Conservation (phyloP, 176 grass and related monocot genomes). For the Thinopyrum elongatum region DNA sequence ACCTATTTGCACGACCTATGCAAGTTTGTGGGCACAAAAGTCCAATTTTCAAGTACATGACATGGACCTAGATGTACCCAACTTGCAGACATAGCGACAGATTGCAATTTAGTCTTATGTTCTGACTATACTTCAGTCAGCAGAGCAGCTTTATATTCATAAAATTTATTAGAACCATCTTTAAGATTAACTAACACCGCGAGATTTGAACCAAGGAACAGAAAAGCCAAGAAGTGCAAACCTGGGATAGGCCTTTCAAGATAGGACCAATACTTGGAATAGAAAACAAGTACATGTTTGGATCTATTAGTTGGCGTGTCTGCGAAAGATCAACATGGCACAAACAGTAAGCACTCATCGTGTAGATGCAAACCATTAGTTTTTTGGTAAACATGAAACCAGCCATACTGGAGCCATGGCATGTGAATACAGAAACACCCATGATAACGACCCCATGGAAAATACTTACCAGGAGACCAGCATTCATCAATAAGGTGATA, state of each 20-base stretch:
- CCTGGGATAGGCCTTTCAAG: slow-evolving; percentile 82
- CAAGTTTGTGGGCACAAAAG: background rate
- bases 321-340: slow-evolving; percentile 30
- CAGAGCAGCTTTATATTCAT: background rate
- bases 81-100: background rate
- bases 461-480: slow-evolving; percentile 75
- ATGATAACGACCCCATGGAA: background rate
- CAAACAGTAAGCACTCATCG: background rate
- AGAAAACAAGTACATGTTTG: slow-evolving; percentile 85
- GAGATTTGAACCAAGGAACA: background rate
- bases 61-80: background rate
- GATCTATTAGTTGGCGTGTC: slow-evolving; percentile 87
- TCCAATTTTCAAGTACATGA: background rate
- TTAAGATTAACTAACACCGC: background rate
- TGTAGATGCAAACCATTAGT: too few species aligned
- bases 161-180: background rate
- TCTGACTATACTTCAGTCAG: background rate
- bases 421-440: background rate
- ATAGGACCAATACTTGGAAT: slow-evolving; percentile 77
- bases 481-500: slow-evolving; percentile 75
- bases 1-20: background rate
- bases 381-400: background rate
- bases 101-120: background rate
- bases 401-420: background rate
- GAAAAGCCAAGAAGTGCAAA: slow-evolving; percentile 30